A percentile compares a stretch with the other conserved stretches of the same genome.
Conservation (phyloP, 2,329 filamentous ascomycete species). For the Aspergillus alliaceus region DNA sequence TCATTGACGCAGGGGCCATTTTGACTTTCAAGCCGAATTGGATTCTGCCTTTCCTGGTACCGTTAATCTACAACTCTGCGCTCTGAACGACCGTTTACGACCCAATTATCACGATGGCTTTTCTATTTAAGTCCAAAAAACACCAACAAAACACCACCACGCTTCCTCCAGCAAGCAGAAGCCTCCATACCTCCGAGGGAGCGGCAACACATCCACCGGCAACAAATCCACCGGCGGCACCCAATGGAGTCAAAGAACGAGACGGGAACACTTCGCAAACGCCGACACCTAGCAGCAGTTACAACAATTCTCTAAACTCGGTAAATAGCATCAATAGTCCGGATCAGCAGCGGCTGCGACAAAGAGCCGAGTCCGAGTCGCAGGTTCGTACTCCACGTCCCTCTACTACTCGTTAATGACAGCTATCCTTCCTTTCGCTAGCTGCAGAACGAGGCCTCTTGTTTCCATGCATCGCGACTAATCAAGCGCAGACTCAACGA, state of each 20-base stretch:
- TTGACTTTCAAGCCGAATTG: slow-evolving; percentile 1
- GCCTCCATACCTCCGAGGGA: slow-evolving; percentile 58
- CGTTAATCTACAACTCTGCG: slow-evolving; percentile 13
- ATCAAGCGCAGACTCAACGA: slow-evolving; percentile 28
- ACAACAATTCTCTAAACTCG: slow-evolving; percentile 66
- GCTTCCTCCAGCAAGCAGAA: slow-evolving; percentile 57
- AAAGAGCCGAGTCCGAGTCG: slow-evolving; percentile 55
- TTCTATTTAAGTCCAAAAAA: slow-evolving; percentile 82
- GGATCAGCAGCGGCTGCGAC: slow-evolving; percentile 62
- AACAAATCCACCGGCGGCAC: slow-evolving; percentile 40
- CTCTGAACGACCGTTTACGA: slow-evolving; percentile 36
- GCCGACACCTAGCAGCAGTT: slow-evolving; percentile 73
- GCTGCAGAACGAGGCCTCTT: not conserved
- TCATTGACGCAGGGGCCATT: not conserved
- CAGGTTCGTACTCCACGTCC: slow-evolving; percentile 46
- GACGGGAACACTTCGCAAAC: slow-evolving; percentile 49
- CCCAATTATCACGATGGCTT: slow-evolving; percentile 62
- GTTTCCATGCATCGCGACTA: not conserved
- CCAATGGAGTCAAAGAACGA: slow-evolving; percentile 48
- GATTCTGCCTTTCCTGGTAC: slow-evolving; percentile 7
- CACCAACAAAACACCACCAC: slow-evolving; percentile 56
- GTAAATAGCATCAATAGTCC: slow-evolving; percentile 64
- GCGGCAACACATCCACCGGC: slow-evolving; percentile 40
- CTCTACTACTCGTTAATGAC: slow-evolving; percentile 1
- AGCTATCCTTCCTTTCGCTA: not conserved